Conservation (phyloP, 257 asterid species). For the Thymus quinquecostatus region DNA sequence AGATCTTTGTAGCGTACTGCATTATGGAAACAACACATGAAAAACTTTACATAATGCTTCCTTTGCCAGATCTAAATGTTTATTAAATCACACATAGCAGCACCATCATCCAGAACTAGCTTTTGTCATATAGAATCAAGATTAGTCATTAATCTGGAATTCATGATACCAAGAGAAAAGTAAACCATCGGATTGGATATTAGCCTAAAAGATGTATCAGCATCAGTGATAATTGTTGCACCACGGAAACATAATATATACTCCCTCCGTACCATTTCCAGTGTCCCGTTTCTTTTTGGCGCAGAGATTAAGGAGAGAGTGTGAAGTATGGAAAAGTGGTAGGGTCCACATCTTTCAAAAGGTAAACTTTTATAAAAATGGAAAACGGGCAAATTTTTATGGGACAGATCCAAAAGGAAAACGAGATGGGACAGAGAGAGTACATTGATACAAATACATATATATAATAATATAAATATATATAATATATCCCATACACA, state of each 20-base stretch:
- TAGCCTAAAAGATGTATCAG: slow-evolving; percentile 7
- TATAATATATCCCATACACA: no score
- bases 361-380: no score
- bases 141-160: slow-evolving; percentile 6
- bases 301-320: no score
- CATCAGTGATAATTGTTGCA: not conserved
- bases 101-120: not conserved
- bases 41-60: not conserved
- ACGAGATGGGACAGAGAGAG: no score
- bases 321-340: no score
- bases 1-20: slow-evolving; percentile 97
- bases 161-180: not conserved
- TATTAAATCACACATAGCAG: slow-evolving; percentile 8
- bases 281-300: no score
- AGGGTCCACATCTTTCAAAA: no score
- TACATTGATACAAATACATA: no score
- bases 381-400: no score
- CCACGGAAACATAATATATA: slow-evolving; percentile 10
- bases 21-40: slow-evolving; percentile 34
- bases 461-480: no score
- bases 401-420: no score
- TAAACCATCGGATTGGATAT: not conserved
- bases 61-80: not conserved
- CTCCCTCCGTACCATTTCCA: no score
- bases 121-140: slow-evolving; percentile 14